Conservation (phyloP, 345 rosid genomes). For the Brassica juncea region DNA sequence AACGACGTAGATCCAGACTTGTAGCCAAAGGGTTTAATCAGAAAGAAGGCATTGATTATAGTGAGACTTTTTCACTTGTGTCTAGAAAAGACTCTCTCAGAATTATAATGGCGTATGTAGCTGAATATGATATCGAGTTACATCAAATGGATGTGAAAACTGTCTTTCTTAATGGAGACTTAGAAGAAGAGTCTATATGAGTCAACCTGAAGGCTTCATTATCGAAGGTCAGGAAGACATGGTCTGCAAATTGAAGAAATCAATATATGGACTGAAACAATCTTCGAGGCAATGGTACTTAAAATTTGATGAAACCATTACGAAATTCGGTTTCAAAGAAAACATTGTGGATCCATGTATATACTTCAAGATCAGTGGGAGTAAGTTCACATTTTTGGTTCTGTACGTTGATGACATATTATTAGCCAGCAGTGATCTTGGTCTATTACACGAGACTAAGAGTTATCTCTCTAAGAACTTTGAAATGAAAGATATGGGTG, state of each 20-base stretch:
- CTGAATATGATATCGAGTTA: constrained; percentile 7
- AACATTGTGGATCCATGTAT: too few species aligned
- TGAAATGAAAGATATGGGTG: too few species aligned
- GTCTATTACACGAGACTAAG: too few species aligned
- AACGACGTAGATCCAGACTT: not conserved
- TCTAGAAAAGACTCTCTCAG: constrained; percentile 2
- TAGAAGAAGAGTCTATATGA: not conserved
- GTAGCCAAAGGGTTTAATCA: constrained; percentile 7
- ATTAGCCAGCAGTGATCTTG: too few species aligned
- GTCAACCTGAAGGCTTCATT: constrained; percentile 20
- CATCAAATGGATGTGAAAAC: constrained; percentile 26
- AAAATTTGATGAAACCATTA: too few species aligned
- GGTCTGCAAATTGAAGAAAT: constrained; percentile 24
- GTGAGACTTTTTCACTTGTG: not conserved
- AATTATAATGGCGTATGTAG: not conserved
- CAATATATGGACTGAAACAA: constrained; percentile 17
- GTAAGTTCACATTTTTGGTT: too few species aligned
- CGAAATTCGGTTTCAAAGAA: too few species aligned
- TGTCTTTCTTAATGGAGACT: constrained; percentile 13
- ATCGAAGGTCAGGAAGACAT: not conserved
- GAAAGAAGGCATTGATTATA: not conserved
- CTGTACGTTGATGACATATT: too few species aligned
- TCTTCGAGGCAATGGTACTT: not conserved
- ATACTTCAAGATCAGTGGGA: too few species aligned
- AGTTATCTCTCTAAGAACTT: too few species aligned